A percentile compares a stretch with the other conserved stretches of the same genome.
phyloP scores from a whole-genome alignment of 768 basidiomycete species.

The Flagelloscypha sp. region DNA sequence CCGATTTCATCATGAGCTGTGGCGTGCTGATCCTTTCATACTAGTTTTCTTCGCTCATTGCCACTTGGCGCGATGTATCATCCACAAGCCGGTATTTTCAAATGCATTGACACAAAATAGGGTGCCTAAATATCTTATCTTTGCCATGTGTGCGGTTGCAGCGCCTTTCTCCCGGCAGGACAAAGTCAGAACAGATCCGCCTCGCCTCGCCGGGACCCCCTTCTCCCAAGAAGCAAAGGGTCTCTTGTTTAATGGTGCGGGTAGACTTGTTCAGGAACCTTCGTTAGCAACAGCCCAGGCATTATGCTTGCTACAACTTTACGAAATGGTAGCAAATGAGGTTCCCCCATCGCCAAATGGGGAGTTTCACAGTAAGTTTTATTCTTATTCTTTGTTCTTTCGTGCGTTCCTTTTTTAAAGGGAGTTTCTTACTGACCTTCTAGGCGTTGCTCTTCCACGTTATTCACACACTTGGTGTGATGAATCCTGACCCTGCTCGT shows the following conservation, averaged over 20 bases:
- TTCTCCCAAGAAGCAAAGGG: conserved; percentile 54
- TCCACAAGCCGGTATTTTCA: conserved; percentile 75
- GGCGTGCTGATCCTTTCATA: no score
- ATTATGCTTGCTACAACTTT: conserved; percentile 61
- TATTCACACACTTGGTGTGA: conserved; percentile 57
- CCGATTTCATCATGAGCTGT: no score
- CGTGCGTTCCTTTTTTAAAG: conserved; percentile 12
- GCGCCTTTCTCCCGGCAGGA: conserved; percentile 67
- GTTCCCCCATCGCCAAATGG: conserved; percentile 30
- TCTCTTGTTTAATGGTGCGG: conserved; percentile 65
- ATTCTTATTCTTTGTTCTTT: conserved; percentile 9
- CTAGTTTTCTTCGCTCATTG: conserved; percentile 78
- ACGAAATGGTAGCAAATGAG: conserved; percentile 45
- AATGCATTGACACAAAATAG: conserved; percentile 55
- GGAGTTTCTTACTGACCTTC: conserved; percentile 14
- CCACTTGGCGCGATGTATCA: conserved; percentile 66
- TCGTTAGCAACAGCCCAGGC: conserved; percentile 69
- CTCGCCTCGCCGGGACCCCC: conserved; percentile 22
- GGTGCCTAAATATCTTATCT: conserved; percentile 62
- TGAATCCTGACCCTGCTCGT: conserved; percentile 52
- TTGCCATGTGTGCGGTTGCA: conserved; percentile 71
- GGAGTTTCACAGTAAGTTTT: conserved; percentile 41
- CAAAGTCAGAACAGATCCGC: conserved; percentile 26
- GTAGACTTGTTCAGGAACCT: conserved; percentile 53
- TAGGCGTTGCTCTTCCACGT: conserved; percentile 61